Percentiles rank a stretch among this genome's conserved stretches.
These are phyloP conservation scores for Incumbomyces delicatus DNA, from an alignment of 2,329 filamentous ascomycete genomes.

Conservation along the genomic window DNA sequence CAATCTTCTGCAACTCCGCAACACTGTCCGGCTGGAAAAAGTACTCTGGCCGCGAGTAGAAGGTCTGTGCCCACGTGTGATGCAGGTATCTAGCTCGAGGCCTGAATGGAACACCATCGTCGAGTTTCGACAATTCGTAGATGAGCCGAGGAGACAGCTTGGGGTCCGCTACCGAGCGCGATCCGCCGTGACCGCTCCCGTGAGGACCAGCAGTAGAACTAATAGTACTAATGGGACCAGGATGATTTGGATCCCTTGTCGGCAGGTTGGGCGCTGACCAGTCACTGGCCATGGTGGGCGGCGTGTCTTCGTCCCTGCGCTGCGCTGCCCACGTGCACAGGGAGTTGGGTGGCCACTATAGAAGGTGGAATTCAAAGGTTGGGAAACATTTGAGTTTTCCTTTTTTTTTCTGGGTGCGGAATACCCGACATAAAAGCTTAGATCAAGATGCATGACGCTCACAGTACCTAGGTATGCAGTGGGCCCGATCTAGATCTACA, in stretches of 20 bases:
- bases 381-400: too few relatives aligned
- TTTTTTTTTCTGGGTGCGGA: background rate
- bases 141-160: slow-evolving; percentile 38
- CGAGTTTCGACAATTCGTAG: slow-evolving; percentile 48
- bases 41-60: slow-evolving; percentile 78
- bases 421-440: background rate
- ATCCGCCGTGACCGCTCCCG: too few relatives aligned
- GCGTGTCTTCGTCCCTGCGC: too few relatives aligned
- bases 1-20: slow-evolving; percentile 70
- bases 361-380: too few relatives aligned
- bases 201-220: too few relatives aligned
- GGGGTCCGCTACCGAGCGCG: slow-evolving; percentile 6
- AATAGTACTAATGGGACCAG: background rate
- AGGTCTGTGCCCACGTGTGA: slow-evolving; percentile 91
- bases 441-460: background rate
- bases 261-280: slow-evolving; percentile 18
- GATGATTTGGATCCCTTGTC: slow-evolving; percentile 12
- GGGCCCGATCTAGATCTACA: too few relatives aligned
- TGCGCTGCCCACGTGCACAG: too few relatives aligned
- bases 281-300: slow-evolving; percentile 13
- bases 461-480: background rate
- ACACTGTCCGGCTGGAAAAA: slow-evolving; percentile 77
- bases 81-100: slow-evolving; percentile 64
- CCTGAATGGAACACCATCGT: slow-evolving; percentile 63
- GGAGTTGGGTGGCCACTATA: too few relatives aligned